Conservation (phyloP, 257 asterid genomes). For the Mentha longifolia region DNA sequence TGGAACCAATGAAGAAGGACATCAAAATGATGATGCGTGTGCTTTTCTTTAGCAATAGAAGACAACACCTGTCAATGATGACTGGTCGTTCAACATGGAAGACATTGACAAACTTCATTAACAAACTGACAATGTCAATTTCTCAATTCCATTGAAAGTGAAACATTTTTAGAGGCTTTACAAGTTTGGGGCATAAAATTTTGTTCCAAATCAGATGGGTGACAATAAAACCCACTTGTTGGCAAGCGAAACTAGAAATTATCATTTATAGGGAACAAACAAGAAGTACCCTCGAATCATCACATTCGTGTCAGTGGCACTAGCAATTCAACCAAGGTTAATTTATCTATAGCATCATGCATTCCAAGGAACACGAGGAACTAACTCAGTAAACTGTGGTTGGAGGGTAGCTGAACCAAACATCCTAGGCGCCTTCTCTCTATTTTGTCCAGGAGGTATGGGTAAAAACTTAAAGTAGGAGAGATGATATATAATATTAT, state of each 20-base stretch:
- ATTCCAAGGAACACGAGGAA: constrained; percentile 10
- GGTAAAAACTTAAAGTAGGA: constrained; percentile 11
- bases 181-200: constrained; percentile 15
- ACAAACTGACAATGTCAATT: not conserved
- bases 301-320: constrained; percentile 22
- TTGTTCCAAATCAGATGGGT: not conserved
- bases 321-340: constrained; percentile 13
- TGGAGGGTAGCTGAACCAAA: constrained; percentile 23
- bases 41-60: constrained; percentile 20
- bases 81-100: constrained; percentile 11
- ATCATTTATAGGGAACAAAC: not conserved
- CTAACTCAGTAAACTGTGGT: not conserved
- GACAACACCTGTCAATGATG: constrained; percentile 4
- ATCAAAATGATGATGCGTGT: constrained; percentile 15
- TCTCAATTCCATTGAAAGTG: constrained; percentile 2
- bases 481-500: not conserved
- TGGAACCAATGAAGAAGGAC: constrained; percentile 7
- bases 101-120: constrained; percentile 13
- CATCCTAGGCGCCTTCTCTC: constrained; percentile 11
- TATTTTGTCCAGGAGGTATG: not conserved
- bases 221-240: constrained; percentile 24
- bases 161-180: constrained; percentile 1
- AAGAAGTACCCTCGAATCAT: constrained; percentile 15
- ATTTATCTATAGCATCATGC: no score
- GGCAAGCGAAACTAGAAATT: constrained; percentile 1